phyloP scores from a whole-genome alignment of 1,139 yeast species.

The Protomyces arabidopsidicola region DNA sequence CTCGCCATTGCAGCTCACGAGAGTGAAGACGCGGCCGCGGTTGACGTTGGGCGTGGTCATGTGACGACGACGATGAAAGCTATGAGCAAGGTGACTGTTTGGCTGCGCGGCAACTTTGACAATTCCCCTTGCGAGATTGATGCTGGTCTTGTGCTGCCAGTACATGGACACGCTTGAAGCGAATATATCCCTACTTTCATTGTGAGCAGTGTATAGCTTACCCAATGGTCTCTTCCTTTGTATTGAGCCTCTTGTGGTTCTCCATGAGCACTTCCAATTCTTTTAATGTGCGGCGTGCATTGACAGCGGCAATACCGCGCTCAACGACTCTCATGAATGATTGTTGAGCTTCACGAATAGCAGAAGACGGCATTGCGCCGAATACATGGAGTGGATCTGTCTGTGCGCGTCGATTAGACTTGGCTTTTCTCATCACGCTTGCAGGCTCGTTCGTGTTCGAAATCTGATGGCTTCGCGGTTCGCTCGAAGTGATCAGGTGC shows the following conservation, averaged over 20 bases:
- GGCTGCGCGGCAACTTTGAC: constrained; percentile 23
- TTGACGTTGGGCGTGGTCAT: background rate
- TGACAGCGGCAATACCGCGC: background rate
- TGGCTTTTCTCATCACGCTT: background rate
- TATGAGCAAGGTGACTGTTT: constrained; percentile 12
- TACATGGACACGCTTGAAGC: too few relatives aligned
- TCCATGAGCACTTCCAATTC: background rate
- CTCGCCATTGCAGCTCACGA: background rate
- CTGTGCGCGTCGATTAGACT: background rate
- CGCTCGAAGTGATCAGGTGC: too few relatives aligned
- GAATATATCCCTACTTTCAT: too few relatives aligned
- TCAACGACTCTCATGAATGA: background rate
- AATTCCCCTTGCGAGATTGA: constrained; percentile 15
- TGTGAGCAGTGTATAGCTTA: background rate
- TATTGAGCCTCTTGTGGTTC: too few relatives aligned
- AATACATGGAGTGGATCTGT: background rate
- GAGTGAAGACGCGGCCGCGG: background rate
- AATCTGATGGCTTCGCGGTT: too few relatives aligned
- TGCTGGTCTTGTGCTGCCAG: constrained; percentile 14
- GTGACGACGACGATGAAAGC: constrained; percentile 3
- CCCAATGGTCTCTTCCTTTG: background rate
- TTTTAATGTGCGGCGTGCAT: background rate
- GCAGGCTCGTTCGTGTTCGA: too few relatives aligned
- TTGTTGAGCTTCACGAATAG: background rate
- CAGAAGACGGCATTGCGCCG: background rate